Conservation (phyloP, 495 filamentous ascomycete genomes). For the Penicillium crystallinum region DNA sequence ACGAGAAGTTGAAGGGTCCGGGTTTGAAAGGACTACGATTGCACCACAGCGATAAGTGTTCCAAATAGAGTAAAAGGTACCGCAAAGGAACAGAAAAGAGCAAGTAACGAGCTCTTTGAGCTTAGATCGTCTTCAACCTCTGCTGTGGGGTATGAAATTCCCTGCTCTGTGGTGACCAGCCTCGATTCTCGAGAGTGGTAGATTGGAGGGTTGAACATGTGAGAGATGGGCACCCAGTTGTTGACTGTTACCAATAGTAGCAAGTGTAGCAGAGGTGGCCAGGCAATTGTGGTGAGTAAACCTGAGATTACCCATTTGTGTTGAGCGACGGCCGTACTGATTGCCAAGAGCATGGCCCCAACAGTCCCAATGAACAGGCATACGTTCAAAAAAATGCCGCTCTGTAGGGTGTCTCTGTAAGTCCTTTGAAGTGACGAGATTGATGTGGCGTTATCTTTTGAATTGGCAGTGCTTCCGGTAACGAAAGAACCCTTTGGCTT, state of each 20-base stretch:
- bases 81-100: background rate
- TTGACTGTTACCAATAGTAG: constrained; percentile 19
- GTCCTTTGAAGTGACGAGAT: constrained; percentile 6
- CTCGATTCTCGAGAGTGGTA: constrained; percentile 12
- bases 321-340: background rate
- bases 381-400: constrained; percentile 21
- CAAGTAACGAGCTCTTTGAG: background rate
- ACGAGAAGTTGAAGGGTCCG: too few species aligned
- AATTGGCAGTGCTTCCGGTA: constrained; percentile 32
- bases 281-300: constrained; percentile 21
- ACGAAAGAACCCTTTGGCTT: constrained; percentile 36
- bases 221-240: constrained; percentile 25
- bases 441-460: constrained; percentile 16
- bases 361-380: constrained; percentile 14
- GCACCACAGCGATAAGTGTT: background rate
- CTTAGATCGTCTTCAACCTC: background rate
- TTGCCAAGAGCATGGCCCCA: constrained; percentile 7
- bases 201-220: constrained; percentile 22
- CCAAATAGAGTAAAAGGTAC: background rate
- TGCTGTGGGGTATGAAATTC: background rate
- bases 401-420: constrained; percentile 17
- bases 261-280: constrained; percentile 28
- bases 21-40: background rate
- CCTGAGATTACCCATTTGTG: background rate
- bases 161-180: background rate